A percentile compares a stretch with the other conserved stretches of the same genome.
Evolutionary conservation across 2,329 filamentous ascomycete genomes (phyloP).

Genomic region (Bipolaris zeicola): DNA sequence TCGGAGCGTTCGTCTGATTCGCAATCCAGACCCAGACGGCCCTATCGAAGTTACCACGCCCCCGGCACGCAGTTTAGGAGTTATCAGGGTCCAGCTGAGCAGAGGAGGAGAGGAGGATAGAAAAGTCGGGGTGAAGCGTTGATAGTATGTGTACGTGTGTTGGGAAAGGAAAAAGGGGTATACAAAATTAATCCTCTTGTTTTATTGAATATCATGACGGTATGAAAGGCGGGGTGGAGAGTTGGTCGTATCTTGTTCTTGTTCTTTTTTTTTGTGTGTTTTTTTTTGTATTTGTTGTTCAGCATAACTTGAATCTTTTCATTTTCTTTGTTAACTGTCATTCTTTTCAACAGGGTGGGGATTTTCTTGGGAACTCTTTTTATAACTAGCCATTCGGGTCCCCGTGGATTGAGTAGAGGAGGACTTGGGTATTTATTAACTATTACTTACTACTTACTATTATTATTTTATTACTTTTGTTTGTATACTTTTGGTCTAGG

Average conservation of each 20-base stretch:
- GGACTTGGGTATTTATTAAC: no score
- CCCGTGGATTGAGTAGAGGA: no score
- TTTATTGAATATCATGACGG: background rate
- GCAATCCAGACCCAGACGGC: slow-evolving; percentile 34
- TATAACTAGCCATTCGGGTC: no score
- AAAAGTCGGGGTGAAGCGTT: background rate
- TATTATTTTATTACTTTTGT: no score
- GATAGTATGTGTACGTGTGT: no score
- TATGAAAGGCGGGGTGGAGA: background rate
- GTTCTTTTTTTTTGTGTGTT: no score
- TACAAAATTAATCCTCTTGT: background rate
- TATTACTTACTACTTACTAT: no score
- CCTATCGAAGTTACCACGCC: slow-evolving; percentile 41
- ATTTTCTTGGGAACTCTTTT: no score
- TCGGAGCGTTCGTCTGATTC: slow-evolving; percentile 22
- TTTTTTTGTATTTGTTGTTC: background rate
- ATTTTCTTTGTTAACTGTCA: no score
- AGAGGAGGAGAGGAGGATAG: slow-evolving; percentile 32
- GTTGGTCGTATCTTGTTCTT: no score
- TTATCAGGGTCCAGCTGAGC: slow-evolving; percentile 39
- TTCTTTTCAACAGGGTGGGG: no score
- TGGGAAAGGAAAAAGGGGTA: background rate
- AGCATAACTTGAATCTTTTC: background rate
- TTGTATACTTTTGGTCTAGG: no score
- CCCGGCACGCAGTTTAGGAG: slow-evolving; percentile 43